Evolutionary conservation across 495 filamentous ascomycete genomes (phyloP).

Genomic region (Aspergillus ostianus): DNA sequence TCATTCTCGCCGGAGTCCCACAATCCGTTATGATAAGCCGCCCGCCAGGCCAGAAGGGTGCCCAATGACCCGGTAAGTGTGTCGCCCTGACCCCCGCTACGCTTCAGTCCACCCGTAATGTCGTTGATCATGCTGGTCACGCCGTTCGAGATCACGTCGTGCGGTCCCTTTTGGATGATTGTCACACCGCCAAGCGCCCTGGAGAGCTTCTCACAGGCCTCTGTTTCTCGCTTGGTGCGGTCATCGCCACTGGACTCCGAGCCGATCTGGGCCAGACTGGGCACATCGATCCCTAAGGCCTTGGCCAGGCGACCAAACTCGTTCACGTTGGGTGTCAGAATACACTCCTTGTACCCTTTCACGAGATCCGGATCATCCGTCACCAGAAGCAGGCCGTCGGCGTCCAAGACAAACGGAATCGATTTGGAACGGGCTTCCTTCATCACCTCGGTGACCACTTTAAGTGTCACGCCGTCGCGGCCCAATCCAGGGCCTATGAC

Average conservation of each 20-base stretch:
- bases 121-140: constrained; percentile 70
- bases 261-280: constrained; percentile 41
- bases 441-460: constrained; percentile 78
- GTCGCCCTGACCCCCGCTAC: constrained; percentile 93
- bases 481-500: constrained; percentile 94
- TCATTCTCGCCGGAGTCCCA: constrained; percentile 68
- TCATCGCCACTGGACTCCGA: constrained; percentile 36
- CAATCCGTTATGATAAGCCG: constrained; percentile 75
- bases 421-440: constrained; percentile 68
- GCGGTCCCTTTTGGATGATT: constrained; percentile 84
- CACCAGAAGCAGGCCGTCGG: constrained; percentile 80
- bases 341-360: constrained; percentile 75
- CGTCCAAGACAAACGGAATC: constrained; percentile 87
- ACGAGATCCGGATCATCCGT: constrained; percentile 74
- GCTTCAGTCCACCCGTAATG: constrained; percentile 76
- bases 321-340: constrained; percentile 91
- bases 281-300: constrained; percentile 57
- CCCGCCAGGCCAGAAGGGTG: constrained; percentile 83
- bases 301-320: constrained; percentile 86
- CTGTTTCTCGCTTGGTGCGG: constrained; percentile 44
- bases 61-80: constrained; percentile 88
- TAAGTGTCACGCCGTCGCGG: constrained; percentile 84
- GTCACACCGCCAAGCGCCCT: constrained; percentile 82
- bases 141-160: constrained; percentile 85
- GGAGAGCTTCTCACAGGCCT: constrained; percentile 69